Percentiles rank a stretch among this genome's conserved stretches.
Evolutionary conservation across 73 alveolate genomes (phyloP).

Genomic region (Tetrahymena malaccensis): DNA sequence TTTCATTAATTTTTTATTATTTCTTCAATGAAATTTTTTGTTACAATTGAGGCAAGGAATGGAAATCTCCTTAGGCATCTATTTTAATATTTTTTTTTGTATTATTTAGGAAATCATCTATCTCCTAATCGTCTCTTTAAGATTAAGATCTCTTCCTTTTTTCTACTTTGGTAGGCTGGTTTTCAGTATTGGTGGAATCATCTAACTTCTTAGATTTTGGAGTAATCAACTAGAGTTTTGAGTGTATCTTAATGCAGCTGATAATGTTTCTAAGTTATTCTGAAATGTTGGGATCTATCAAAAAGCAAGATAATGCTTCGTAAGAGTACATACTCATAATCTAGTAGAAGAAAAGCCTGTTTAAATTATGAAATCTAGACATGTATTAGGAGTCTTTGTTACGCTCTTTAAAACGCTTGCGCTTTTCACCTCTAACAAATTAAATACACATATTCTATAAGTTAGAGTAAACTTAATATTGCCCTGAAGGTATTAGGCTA

Average conservation of each 20-base stretch:
- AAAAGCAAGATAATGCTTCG: neutral
- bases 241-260: neutral
- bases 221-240: neutral
- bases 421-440: neutral
- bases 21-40: neutral
- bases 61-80: neutral
- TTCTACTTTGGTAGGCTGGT: neutral
- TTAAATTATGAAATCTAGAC: neutral
- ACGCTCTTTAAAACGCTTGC: neutral
- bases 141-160: neutral
- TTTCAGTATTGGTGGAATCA: neutral
- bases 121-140: neutral
- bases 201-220: neutral
- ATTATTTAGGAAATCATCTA: neutral
- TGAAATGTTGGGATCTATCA: neutral
- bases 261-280: neutral
- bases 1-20: neutral
- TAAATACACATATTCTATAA: neutral
- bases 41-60: neutral
- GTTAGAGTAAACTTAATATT: neutral
- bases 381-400: neutral
- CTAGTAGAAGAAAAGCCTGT: neutral
- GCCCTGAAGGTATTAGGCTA: neutral
- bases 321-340: neutral
- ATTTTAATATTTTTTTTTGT: neutral